These are phyloP conservation scores for Saccharomycopsis fermentans DNA, from an alignment of 805 yeast species.

Conservation along the genomic window DNA sequence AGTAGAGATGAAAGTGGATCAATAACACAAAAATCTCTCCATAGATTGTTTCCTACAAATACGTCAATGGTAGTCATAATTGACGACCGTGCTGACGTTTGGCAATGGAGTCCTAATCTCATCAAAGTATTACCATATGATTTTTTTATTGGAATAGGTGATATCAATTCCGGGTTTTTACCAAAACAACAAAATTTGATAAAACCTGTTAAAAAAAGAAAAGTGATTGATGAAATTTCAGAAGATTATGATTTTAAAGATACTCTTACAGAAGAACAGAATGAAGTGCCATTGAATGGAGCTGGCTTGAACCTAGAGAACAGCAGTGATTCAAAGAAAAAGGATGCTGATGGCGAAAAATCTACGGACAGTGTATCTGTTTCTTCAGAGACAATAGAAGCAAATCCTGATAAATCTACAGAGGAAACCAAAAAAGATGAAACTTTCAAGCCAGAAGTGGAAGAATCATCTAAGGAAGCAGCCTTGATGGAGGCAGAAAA, in stretches of 20 bases:
- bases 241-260: not conserved
- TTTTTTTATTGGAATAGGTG: slow-evolving; percentile 95
- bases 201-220: slow-evolving; percentile 57
- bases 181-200: slow-evolving; percentile 59
- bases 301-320: slow-evolving; percentile 23
- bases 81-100: slow-evolving; percentile 97
- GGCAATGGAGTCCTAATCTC: slow-evolving; percentile 93
- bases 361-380: not conserved
- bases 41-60: slow-evolving; percentile 87
- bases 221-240: slow-evolving; percentile 43
- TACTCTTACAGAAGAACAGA: not conserved
- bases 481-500: slow-evolving; percentile 24
- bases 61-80: slow-evolving; percentile 94
- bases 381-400: not conserved
- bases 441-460: slow-evolving; percentile 6
- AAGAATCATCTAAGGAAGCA: slow-evolving; percentile 16
- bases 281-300: not conserved
- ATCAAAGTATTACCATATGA: slow-evolving; percentile 92
- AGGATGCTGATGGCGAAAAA: slow-evolving; percentile 22
- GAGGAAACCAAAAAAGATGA: not conserved
- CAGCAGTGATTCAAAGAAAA: slow-evolving; percentile 23
- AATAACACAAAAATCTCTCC: slow-evolving; percentile 76
- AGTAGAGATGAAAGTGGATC: slow-evolving; percentile 94
- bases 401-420: not conserved
- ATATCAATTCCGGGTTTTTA: slow-evolving; percentile 83